Percentiles rank a stretch among this genome's conserved stretches.
Evolutionary conservation across 2,329 filamentous ascomycete genomes (phyloP).

Genomic region (Metarhizium brunneum): DNA sequence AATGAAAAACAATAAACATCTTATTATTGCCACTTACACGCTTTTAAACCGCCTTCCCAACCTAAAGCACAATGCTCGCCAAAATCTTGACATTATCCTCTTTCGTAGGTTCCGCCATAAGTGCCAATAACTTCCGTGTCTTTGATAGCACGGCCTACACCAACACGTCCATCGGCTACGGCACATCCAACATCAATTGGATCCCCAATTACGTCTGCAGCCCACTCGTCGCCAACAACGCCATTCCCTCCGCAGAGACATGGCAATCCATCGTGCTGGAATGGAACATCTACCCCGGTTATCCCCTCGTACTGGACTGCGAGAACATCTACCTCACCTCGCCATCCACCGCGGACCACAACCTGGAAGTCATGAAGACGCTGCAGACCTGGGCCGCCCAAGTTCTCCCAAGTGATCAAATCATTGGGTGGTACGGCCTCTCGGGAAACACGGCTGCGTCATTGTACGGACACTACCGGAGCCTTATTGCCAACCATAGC

Average conservation of each 20-base stretch:
- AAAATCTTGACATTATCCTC: background rate
- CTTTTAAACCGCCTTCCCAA: background rate
- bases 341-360: slow-evolving; percentile 1
- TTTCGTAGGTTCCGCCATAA: background rate
- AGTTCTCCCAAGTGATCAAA: slow-evolving; percentile 2
- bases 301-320: slow-evolving; percentile 5
- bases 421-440: slow-evolving; percentile 8
- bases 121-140: slow-evolving; percentile 1
- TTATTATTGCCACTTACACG: background rate
- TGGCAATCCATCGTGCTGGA: slow-evolving; percentile 4
- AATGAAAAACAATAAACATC: too few species aligned
- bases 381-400: slow-evolving; percentile 6
- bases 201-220: slow-evolving; percentile 4
- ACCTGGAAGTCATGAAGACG: slow-evolving; percentile 3
- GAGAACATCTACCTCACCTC: slow-evolving; percentile 3
- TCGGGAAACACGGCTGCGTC: slow-evolving; percentile 1
- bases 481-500: slow-evolving; percentile 5
- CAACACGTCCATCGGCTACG: slow-evolving; percentile 6
- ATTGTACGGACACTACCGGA: slow-evolving; percentile 2
- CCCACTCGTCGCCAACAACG: slow-evolving; percentile 2
- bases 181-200: slow-evolving; percentile 6
- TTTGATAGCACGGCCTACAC: slow-evolving; percentile 6
- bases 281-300: slow-evolving; percentile 4
- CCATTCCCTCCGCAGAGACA: background rate
- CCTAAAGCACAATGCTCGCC: background rate